Evolutionary conservation across 2,329 filamentous ascomycete species (phyloP).

Genomic region (Pseudocercospora musae): DNA sequence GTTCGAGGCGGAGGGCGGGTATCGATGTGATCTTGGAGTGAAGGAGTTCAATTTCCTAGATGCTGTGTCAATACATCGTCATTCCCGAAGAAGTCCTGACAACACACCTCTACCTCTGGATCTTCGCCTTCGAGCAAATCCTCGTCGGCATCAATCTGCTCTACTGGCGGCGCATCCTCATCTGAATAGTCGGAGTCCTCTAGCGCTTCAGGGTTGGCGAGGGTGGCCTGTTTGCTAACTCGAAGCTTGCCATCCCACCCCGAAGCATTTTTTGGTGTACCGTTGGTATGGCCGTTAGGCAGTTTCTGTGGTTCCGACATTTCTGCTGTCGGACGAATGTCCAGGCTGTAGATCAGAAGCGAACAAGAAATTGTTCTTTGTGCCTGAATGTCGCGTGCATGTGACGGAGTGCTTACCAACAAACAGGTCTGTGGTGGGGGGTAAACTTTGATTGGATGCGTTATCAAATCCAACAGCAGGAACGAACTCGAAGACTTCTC

Average conservation of each 20-base stretch:
- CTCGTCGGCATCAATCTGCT: constrained; percentile 77
- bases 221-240: constrained; percentile 64
- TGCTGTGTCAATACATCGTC: constrained; percentile 7
- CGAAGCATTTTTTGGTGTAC: constrained; percentile 22
- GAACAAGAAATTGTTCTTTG: not conserved
- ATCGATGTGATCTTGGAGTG: constrained; percentile 82
- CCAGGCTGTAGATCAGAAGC: not conserved
- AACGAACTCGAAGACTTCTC: not conserved
- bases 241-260: constrained; percentile 85
- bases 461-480: not conserved
- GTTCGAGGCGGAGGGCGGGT: constrained; percentile 71
- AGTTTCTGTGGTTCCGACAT: not conserved
- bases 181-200: constrained; percentile 85
- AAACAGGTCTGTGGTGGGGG: not conserved
- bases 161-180: constrained; percentile 62
- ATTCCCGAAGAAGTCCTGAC: constrained; percentile 1
- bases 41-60: constrained; percentile 80
- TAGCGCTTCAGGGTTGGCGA: constrained; percentile 76
- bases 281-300: constrained; percentile 1
- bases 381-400: not conserved
- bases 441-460: not conserved
- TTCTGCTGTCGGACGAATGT: not conserved
- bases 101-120: constrained; percentile 49
- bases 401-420: not conserved
- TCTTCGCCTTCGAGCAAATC: constrained; percentile 60